Base-by-base conservation (phyloP, 352 stramenopile species). In the Pseudoperonospora humuli region DNA sequence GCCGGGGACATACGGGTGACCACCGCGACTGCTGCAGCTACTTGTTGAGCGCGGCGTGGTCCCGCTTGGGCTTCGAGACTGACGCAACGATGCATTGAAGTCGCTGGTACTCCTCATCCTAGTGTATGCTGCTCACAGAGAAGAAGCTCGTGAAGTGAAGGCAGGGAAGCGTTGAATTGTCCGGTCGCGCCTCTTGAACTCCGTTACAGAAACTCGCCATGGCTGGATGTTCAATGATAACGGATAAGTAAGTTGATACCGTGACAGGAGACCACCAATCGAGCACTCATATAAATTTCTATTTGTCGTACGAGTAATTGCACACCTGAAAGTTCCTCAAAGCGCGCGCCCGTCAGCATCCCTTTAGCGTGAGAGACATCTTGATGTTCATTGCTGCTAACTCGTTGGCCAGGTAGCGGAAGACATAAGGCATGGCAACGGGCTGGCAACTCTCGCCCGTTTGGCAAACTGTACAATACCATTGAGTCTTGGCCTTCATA, bases 301-400 rank as follows among this genome's bases (percentile, higher is more conserved):
- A 63, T 69, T 64, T 66, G 45, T 47, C 52, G n/a, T 45, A 28
- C 37, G 23, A 19, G 18, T 42, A 55, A 50, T 35, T 11, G 52
- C 51, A 58, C 53, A 48, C 51, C 45, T 54, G 45, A 50, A 27
- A 32, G 32, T 27, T 47, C 50, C 14, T 11, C 31, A n/a, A 4
- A 50, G 45, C 20, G 32, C 26, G 10, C 36, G 45, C 52, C 14
- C 4, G 13, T 66, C 57, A 69, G 32, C 60, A 69, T 47, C 70
- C 74, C 63, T 90, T 94, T 43, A 94, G 50, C 15, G 62, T 85
- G 53, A 99, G 77, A 39, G 86, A 96, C 67, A 99, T 87, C 73
- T 99, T 98, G 61, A 99, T 98, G 67, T 98, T 98, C 97, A 99
- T 99, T 29, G 85, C 96, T 15, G 95, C 96, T 17, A 99, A 75